Conservation (phyloP, 306 rosid genomes). For the Prunus davidiana region DNA sequence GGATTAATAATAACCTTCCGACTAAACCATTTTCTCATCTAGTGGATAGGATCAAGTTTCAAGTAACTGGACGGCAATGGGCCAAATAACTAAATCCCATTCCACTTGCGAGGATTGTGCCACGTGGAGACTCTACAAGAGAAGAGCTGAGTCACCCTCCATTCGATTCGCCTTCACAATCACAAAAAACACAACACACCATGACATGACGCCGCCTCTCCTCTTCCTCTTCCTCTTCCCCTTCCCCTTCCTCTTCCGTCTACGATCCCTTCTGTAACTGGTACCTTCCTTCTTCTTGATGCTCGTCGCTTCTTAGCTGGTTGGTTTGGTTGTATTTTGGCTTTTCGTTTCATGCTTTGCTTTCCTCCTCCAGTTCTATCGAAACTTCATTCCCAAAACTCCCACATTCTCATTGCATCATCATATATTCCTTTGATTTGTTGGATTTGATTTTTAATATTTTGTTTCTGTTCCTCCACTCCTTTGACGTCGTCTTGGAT, state of each 20-base stretch:
- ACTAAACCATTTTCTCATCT: too few species aligned
- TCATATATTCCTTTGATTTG: not conserved
- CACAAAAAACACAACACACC: not conserved
- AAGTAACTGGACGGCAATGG: not conserved
- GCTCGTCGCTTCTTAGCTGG: not conserved
- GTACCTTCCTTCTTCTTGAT: not conserved
- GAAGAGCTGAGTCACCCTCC: not conserved
- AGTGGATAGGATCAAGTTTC: not conserved
- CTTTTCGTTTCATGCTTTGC: not conserved
- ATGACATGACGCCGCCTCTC: constrained; percentile 11
- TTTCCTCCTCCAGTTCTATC: not conserved
- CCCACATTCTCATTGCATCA: not conserved
- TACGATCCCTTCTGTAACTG: not conserved
- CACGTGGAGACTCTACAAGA: not conserved
- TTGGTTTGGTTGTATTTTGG: not conserved
- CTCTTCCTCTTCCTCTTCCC: not conserved
- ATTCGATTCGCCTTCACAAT: not conserved
- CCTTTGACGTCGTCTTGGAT: not conserved
- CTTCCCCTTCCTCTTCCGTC: not conserved
- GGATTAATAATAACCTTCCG: too few species aligned
- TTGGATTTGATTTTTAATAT: not conserved
- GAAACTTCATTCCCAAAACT: not conserved
- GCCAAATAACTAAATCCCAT: not conserved
- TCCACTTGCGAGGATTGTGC: not conserved
- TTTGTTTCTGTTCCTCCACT: not conserved